Conservation (phyloP, 164 flowering plant genomes). For the grape (Vitis vinifera) region ASM3070453v1 NC_081805.1:23106001-23106500, state of each 20-base stretch:
- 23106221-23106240: constrained; percentile 34
- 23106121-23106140: constrained; percentile 72
- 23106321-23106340: constrained; percentile 50
- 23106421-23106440: constrained; percentile 71
- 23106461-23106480: constrained; percentile 71
- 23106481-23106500: constrained; percentile 36
- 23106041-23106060: not conserved
- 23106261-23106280: constrained; percentile 68
- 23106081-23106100: constrained; percentile 63
- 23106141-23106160: constrained; percentile 10
- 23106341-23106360: constrained; percentile 59
- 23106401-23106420: constrained; percentile 55
- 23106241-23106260: constrained; percentile 46
- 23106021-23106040: not conserved
- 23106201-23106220: constrained; percentile 2
- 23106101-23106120: constrained; percentile 76
- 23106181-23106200: not conserved
- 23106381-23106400: constrained; percentile 56
- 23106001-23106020: too few relatives aligned
- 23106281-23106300: constrained; percentile 89
- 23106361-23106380: constrained; percentile 83
- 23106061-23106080: constrained; percentile 65
- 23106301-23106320: constrained; percentile 78
- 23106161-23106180: constrained; percentile 1
- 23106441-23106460: constrained; percentile 78